These are phyloP conservation scores for Tanacetum coccineum DNA, from an alignment of 129 eudicot genomes.

Conservation along the genomic window DNA sequence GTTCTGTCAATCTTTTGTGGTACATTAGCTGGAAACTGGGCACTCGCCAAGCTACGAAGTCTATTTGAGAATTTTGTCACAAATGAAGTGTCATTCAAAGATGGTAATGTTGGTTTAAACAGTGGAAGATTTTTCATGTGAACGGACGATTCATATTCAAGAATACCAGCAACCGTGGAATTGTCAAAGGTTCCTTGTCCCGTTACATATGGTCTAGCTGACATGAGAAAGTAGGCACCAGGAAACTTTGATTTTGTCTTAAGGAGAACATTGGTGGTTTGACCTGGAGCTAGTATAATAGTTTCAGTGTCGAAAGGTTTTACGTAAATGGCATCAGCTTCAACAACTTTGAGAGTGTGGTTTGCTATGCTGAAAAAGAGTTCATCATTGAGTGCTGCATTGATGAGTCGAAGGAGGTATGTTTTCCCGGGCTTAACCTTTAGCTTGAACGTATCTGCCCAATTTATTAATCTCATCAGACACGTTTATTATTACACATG, in stretches of 20 bases:
- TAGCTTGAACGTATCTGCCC: conserved; percentile 36
- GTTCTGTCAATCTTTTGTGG: conserved; percentile 31
- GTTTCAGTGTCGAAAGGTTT: conserved; percentile 40
- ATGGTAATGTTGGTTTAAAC: conserved; percentile 27
- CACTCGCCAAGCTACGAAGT: conserved; percentile 32
- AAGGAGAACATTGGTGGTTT: conserved; percentile 57
- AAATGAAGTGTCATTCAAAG: conserved; percentile 30
- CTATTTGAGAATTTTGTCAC: conserved; percentile 20
- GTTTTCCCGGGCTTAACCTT: conserved; percentile 37
- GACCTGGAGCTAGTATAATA: conserved; percentile 51
- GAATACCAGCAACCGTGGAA: conserved; percentile 33
- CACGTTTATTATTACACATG: no score
- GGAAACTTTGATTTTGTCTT: conserved; percentile 44
- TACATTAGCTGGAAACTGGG: conserved; percentile 28
- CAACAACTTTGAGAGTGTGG: conserved; percentile 39
- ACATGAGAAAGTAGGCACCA: conserved; percentile 27
- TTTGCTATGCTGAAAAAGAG: conserved; percentile 40
- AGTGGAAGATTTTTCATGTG: conserved; percentile 20
- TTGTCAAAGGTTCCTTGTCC: conserved; percentile 33
- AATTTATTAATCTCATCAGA: neutral
- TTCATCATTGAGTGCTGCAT: conserved; percentile 37
- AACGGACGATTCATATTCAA: conserved; percentile 22
- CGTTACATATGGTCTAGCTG: conserved; percentile 19
- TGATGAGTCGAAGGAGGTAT: conserved; percentile 38
- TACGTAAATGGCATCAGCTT: conserved; percentile 34